Evolutionary conservation across 768 basidiomycete species (phyloP).

Genomic region (Boletus rubroflammeus): DNA sequence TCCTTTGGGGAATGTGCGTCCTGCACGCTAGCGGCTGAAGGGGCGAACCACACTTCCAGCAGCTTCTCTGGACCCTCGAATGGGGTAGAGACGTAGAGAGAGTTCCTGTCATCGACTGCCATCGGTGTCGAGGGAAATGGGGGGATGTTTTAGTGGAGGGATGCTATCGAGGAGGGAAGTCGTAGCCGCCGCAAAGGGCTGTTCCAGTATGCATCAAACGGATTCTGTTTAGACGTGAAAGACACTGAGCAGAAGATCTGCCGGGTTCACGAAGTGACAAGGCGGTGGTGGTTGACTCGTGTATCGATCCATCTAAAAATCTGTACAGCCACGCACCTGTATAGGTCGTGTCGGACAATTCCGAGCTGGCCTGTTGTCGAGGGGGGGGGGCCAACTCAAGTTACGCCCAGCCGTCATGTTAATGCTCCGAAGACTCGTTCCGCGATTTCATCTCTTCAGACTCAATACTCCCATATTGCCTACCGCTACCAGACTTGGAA

Average conservation of each 20-base stretch:
- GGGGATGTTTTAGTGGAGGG: conserved; percentile 15
- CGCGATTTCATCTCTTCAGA: conserved; percentile 46
- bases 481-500: conserved; percentile 38
- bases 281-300: background rate
- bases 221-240: conserved; percentile 13
- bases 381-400: too few relatives aligned
- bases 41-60: conserved; percentile 96
- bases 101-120: conserved; percentile 21
- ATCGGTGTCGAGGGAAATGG: conserved; percentile 13
- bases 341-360: conserved; percentile 14
- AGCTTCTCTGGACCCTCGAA: conserved; percentile 96
- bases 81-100: conserved; percentile 42
- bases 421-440: conserved; percentile 40
- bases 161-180: conserved; percentile 49
- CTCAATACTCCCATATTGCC: conserved; percentile 48
- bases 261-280: conserved; percentile 17
- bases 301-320: conserved; percentile 12
- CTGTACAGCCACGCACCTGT: conserved; percentile 25
- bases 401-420: too few relatives aligned
- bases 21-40: conserved; percentile 60
- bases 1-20: conserved; percentile 35
- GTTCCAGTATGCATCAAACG: conserved; percentile 45
- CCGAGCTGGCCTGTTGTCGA: conserved; percentile 9
- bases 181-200: conserved; percentile 35
- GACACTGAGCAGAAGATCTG: conserved; percentile 16